Conservation (phyloP, 1,284 basidiomycete species). For the Entoloma clypeatum region DNA sequence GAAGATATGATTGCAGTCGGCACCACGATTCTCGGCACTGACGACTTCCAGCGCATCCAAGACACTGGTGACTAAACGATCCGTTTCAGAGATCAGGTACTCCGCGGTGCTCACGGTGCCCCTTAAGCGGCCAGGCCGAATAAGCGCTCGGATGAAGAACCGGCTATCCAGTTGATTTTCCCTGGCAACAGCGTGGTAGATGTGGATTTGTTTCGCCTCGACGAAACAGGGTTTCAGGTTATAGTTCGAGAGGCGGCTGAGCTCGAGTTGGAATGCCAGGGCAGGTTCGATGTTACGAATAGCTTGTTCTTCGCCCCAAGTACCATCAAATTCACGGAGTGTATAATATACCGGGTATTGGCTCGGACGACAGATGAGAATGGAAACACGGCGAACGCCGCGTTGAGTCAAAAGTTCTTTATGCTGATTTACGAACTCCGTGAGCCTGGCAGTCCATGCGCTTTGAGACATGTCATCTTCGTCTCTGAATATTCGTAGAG, state of each 20-base stretch:
- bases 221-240: constrained; percentile 92
- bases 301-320: constrained; percentile 92
- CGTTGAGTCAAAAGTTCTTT: constrained; percentile 61
- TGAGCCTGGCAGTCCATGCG: constrained; percentile 75
- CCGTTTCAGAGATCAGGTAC: constrained; percentile 97
- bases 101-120: constrained; percentile 92
- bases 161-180: constrained; percentile 96
- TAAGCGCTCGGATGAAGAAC: constrained; percentile 96
- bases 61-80: constrained; percentile 92
- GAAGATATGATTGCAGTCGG: constrained; percentile 95
- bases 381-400: constrained; percentile 89
- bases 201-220: constrained; percentile 93
- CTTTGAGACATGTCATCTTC: constrained; percentile 76
- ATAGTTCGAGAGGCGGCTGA: constrained; percentile 95
- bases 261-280: constrained; percentile 96
- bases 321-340: constrained; percentile 70
- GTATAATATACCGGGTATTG: constrained; percentile 97
- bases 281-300: constrained; percentile 99
- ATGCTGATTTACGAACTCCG: constrained; percentile 73
- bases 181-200: constrained; percentile 93
- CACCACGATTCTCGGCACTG: constrained; percentile 79
- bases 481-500: constrained; percentile 79
- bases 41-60: constrained; percentile 95
- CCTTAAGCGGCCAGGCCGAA: constrained; percentile 91
- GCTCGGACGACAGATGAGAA: constrained; percentile 88